phyloP scores from a whole-genome alignment of 2,329 filamentous ascomycete genomes.

The Arthrobotrys conoides region DNA sequence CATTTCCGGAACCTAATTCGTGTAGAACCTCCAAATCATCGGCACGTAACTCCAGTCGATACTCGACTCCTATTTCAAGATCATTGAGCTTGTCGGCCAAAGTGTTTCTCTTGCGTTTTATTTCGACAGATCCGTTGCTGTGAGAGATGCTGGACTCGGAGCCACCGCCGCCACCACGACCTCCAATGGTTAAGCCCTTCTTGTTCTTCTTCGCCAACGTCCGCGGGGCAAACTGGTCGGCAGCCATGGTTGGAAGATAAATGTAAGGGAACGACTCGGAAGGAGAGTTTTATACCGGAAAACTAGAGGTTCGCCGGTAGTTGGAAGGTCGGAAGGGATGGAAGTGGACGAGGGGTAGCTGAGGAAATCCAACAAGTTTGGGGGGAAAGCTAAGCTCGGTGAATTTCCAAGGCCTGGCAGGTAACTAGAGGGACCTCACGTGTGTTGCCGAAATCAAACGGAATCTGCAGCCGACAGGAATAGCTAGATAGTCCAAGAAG shows the following conservation, averaged over 20 bases:
- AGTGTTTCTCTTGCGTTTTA: conserved; percentile 75
- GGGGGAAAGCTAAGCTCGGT: conserved; percentile 59
- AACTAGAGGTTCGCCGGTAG: conserved; percentile 1
- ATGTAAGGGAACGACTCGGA: conserved; percentile 14
- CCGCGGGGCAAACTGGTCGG: conserved; percentile 60
- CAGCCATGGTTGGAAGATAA: conserved; percentile 48
- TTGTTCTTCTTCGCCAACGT: conserved; percentile 97
- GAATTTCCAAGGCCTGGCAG: conserved; percentile 40
- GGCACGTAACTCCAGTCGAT: conserved; percentile 89
- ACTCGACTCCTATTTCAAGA: conserved; percentile 96
- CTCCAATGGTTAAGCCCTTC: conserved; percentile 91
- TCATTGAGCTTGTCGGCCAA: conserved; percentile 72
- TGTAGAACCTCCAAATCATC: conserved; percentile 94
- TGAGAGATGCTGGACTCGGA: conserved; percentile 71
- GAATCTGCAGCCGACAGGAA: conserved; percentile 46
- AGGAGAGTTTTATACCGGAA: conserved; percentile 26
- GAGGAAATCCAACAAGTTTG: conserved; percentile 58
- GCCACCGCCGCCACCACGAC: conserved; percentile 79
- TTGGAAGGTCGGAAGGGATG: conserved; percentile 24
- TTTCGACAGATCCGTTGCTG: conserved; percentile 78
- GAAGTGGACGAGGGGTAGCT: conserved; percentile 58
- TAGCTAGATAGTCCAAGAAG: conserved; percentile 33
- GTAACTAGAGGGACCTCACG: conserved; percentile 42
- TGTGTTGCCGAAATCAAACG: conserved; percentile 59
- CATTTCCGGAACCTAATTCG: conserved; percentile 95